Evolutionary conservation across 768 basidiomycete species (phyloP), one percentile per base, ranked within the genome.

Genomic region (Boletellus ananiceps): DNA sequence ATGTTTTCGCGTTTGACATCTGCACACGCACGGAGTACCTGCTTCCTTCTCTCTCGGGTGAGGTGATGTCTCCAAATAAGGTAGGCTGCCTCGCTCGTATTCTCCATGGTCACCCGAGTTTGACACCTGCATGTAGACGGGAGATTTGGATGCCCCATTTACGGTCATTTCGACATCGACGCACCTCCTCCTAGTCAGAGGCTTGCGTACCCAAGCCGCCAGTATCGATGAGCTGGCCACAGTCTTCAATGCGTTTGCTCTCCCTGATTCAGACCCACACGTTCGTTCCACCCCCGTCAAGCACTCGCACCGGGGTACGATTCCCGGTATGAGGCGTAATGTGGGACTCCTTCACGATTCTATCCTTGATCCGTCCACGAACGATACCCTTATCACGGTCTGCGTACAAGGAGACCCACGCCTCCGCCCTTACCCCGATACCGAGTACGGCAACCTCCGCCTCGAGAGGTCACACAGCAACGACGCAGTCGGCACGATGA

Each of bases 101-200:
- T 9, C 11, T 29, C 7, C 29, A 29, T 29, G 8, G 2, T 29
- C 29, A 8, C 29, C 29, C 5, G 7, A 29, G 29, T 29, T 29
- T 29, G 8, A 29, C 29, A 9, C 29, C 7, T 47, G 19, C 21
- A 35, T 3, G 19, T 7, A n/a, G 57, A 15, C 38, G 4, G 4
- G 36, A 25, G 29, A 44, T 11, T 29, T 29, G 15, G n/a, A 16
- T 11, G 18, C 3, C 2, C 9, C 12, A 1, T 35, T 40, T 6
- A 32, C 23, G 23, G 39, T 34, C 8, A 29, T 61, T n/a, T 63
- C 61, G 5, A 63, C 55, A 8, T 63, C 58, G 16, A 60, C 60
- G 4, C 61, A 63, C 44, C 15, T 61, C 15, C 16, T 63, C 3
- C 11, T 63, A 8, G 43, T 52, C 4, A 11, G 31, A 29, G 56